phyloP scores from a whole-genome alignment of 768 basidiomycete genomes.

The Phylloporus scabripes region DNA sequence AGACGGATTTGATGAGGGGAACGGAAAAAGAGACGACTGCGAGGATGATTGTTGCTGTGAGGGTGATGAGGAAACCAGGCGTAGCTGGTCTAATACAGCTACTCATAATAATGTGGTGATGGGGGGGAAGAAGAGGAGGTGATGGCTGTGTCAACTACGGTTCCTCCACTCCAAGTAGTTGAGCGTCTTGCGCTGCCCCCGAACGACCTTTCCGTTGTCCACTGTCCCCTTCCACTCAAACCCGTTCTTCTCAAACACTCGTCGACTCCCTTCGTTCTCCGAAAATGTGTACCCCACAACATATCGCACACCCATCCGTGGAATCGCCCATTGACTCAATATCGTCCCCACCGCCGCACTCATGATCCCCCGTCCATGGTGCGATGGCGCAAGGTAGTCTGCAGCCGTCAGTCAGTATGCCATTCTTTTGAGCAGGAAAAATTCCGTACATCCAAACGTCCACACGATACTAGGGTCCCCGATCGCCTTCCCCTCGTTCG shows the following conservation, averaged over 20 bases:
- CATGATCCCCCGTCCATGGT: constrained; percentile 72
- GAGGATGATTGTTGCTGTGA: constrained; percentile 72
- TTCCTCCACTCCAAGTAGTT: constrained; percentile 33
- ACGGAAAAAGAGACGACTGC: constrained; percentile 88
- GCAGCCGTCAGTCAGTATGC: neutral
- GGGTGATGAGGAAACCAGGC: constrained; percentile 81
- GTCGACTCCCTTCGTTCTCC: constrained; percentile 55
- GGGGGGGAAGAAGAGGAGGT: neutral
- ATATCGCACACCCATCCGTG: constrained; percentile 52
- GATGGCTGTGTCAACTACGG: constrained; percentile 14
- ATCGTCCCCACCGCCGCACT: constrained; percentile 53
- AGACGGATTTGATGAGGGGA: constrained; percentile 83
- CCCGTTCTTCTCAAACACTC: constrained; percentile 65
- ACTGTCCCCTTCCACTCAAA: constrained; percentile 40
- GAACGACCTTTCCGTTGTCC: constrained; percentile 34
- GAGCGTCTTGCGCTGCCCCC: constrained; percentile 35
- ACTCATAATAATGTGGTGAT: constrained; percentile 39
- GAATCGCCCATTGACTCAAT: constrained; percentile 55
- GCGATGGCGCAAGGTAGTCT: constrained; percentile 58
- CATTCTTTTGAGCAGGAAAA: neutral
- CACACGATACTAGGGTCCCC: constrained; percentile 57
- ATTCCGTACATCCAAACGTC: constrained; percentile 51
- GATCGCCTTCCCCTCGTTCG: constrained; percentile 36
- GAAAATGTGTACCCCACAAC: constrained; percentile 42
- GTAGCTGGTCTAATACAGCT: constrained; percentile 75